Percentiles rank a stretch among this genome's conserved stretches.
Conservation (phyloP, 2,329 filamentous ascomycete species). For the Colletotrichum orchidophilum region DNA sequence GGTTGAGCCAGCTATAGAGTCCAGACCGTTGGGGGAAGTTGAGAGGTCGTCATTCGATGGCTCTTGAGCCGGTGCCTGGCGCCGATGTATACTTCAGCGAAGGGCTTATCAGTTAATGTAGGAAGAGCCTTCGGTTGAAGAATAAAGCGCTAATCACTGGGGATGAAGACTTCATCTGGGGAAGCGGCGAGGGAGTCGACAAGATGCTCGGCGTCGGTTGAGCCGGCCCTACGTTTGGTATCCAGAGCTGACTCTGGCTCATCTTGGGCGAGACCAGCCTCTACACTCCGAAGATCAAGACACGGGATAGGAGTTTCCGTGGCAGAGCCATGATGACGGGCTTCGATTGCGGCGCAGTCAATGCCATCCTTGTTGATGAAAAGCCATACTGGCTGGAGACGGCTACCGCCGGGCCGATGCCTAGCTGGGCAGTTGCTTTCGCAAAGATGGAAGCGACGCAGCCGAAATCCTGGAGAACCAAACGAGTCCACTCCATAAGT, state of each 20-base stretch:
- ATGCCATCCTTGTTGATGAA: not conserved
- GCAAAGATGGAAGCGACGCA: constrained; percentile 1
- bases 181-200: not conserved
- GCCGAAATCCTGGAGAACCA: constrained; percentile 1
- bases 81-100: not conserved
- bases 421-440: not conserved
- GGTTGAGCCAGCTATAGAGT: not conserved
- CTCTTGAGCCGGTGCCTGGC: not conserved
- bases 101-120: not conserved
- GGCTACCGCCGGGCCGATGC: not conserved
- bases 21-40: not conserved
- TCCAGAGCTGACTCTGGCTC: not conserved
- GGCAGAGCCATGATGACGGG: not conserved
- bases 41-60: not conserved
- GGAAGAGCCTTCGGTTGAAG: not conserved
- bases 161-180: not conserved
- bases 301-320: not conserved
- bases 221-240: not conserved
- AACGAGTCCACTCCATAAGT: not conserved
- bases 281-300: not conserved
- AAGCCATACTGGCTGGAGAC: not conserved
- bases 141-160: not conserved
- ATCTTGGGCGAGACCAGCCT: not conserved
- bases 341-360: not conserved
- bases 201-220: not conserved